Evolutionary conservation across 345 rosid genomes (phyloP).

Genomic region (Hibiscus trionum): DNA sequence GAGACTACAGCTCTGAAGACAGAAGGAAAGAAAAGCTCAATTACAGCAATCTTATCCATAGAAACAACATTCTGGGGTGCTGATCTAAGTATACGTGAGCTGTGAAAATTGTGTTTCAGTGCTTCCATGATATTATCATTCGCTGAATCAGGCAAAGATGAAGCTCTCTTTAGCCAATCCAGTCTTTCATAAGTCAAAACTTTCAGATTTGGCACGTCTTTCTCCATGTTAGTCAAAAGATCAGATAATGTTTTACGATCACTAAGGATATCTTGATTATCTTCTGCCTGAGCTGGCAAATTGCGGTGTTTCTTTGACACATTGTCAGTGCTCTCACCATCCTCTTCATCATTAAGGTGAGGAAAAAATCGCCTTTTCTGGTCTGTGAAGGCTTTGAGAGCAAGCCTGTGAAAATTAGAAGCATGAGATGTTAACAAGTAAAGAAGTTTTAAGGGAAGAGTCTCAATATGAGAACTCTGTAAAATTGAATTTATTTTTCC

Average conservation of each 20-base stretch:
- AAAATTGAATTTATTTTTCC: too few relatives aligned
- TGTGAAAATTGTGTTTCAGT: conserved; percentile 28
- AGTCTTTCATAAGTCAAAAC: conserved; percentile 60
- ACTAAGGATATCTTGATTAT: conserved; percentile 21
- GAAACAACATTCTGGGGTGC: conserved; percentile 31
- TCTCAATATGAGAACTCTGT: too few relatives aligned
- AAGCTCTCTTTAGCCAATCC: conserved; percentile 85
- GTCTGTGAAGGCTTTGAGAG: conserved; percentile 93
- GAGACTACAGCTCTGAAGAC: conserved; percentile 77
- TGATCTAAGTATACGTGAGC: conserved; percentile 51
- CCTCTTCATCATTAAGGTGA: conserved; percentile 55
- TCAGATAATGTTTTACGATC: conserved; percentile 56
- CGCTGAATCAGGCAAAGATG: conserved; percentile 44
- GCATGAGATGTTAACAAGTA: background rate
- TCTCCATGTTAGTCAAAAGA: conserved; percentile 46
- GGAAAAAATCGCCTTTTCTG: conserved; percentile 88
- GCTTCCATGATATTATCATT: conserved; percentile 56
- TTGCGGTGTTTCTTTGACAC: conserved; percentile 41
- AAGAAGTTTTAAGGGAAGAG: too few relatives aligned
- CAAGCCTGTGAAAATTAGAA: conserved; percentile 48
- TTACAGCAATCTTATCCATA: conserved; percentile 55
- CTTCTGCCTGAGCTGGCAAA: conserved; percentile 23
- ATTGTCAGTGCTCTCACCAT: conserved; percentile 31
- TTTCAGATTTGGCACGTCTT: conserved; percentile 53
- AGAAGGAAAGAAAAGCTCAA: conserved; percentile 65